Evolutionary conservation across 495 filamentous ascomycete genomes (phyloP).

Genomic region (Aspergillus steynii): DNA sequence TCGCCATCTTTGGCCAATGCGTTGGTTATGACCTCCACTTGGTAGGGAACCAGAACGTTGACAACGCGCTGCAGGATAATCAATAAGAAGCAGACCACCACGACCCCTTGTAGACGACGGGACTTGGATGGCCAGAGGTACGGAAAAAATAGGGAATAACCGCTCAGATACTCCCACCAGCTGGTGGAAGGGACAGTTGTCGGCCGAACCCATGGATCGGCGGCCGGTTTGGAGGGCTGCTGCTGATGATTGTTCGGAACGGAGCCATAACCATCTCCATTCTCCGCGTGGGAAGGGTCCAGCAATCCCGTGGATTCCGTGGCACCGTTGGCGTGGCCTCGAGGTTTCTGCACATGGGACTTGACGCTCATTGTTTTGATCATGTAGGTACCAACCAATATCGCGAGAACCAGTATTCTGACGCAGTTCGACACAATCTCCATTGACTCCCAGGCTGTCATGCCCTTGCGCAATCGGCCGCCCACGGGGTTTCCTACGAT

Average conservation of each 20-base stretch:
- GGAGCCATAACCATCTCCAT: constrained; percentile 56
- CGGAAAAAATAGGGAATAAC: constrained; percentile 87
- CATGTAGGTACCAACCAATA: constrained; percentile 59
- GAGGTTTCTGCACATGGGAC: constrained; percentile 23
- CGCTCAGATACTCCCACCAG: constrained; percentile 89
- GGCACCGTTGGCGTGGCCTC: constrained; percentile 29
- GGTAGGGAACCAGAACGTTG: constrained; percentile 77
- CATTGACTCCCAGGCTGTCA: constrained; percentile 65
- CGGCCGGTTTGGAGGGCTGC: constrained; percentile 38
- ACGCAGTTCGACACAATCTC: constrained; percentile 60
- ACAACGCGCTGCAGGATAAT: constrained; percentile 74
- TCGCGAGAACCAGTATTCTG: constrained; percentile 60
- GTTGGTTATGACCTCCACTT: constrained; percentile 72
- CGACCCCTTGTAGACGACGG: constrained; percentile 65
- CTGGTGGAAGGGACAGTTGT: constrained; percentile 65
- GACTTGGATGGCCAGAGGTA: constrained; percentile 91
- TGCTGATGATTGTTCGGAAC: constrained; percentile 37
- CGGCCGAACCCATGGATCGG: constrained; percentile 63
- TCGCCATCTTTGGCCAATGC: constrained; percentile 54
- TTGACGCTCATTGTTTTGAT: constrained; percentile 48
- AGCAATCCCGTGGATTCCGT: constrained; percentile 60
- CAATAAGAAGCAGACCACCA: constrained; percentile 77
- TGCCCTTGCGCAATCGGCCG: constrained; percentile 42
- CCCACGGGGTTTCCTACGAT: constrained; percentile 54
- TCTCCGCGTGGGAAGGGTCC: constrained; percentile 41